A percentile compares a stretch with the other conserved stretches of the same genome.
phyloP scores from a whole-genome alignment of 1,139 yeast species.

The Yamadazyma siamensis region DNA sequence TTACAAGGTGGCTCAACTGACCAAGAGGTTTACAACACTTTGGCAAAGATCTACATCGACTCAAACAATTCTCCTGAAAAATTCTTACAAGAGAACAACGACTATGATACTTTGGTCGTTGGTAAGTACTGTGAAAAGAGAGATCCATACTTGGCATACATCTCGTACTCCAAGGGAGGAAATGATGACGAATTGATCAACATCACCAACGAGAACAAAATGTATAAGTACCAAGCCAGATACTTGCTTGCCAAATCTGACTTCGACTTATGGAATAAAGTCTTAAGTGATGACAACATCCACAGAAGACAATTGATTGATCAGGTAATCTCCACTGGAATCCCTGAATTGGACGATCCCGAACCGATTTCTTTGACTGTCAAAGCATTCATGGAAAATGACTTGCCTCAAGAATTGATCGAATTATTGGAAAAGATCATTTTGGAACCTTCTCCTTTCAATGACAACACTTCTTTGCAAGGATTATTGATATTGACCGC shows the following conservation, averaged over 20 bases:
- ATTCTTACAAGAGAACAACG: slow-evolving; percentile 85
- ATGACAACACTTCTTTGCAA: slow-evolving; percentile 91
- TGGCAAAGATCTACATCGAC: slow-evolving; percentile 97
- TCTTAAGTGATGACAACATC: slow-evolving; percentile 68
- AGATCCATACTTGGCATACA: slow-evolving; percentile 96
- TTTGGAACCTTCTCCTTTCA: slow-evolving; percentile 94
- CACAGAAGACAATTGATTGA: slow-evolving; percentile 91
- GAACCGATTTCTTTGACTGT: slow-evolving; percentile 96
- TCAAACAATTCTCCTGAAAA: slow-evolving; percentile 97
- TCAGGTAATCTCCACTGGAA: slow-evolving; percentile 93
- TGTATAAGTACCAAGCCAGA: slow-evolving; percentile 98
- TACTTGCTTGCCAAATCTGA: slow-evolving; percentile 86
- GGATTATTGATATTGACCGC: slow-evolving; percentile 91
- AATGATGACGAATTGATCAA: slow-evolving; percentile 86
- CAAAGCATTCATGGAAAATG: slow-evolving; percentile 95
- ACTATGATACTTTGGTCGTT: slow-evolving; percentile 87
- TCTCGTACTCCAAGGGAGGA: slow-evolving; percentile 92
- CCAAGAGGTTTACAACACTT: slow-evolving; percentile 87
- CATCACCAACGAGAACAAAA: slow-evolving; percentile 93
- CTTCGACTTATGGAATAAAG: slow-evolving; percentile 74
- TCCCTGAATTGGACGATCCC: slow-evolving; percentile 92
- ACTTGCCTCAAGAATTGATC: slow-evolving; percentile 86
- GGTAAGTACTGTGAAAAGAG: slow-evolving; percentile 99
- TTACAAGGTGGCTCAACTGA: slow-evolving; percentile 86
- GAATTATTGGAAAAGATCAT: slow-evolving; percentile 94